These are phyloP conservation scores for Thalassia testudinum DNA, from an alignment of 116 monocot genomes.

Conservation along the genomic window DNA sequence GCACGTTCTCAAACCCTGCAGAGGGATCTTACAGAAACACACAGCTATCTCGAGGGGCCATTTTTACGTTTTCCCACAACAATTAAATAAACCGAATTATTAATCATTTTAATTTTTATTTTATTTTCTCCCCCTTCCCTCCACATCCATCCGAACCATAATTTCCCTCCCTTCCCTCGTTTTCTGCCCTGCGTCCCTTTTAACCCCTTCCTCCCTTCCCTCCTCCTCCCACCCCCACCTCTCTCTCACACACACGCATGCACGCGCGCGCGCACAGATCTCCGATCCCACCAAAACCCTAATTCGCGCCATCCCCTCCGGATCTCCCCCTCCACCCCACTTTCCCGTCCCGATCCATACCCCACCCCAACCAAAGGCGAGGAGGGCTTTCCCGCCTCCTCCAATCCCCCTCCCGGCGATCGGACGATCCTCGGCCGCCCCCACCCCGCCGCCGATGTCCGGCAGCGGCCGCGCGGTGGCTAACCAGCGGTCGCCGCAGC, in stretches of 20 bases:
- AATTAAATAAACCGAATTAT: too few species aligned
- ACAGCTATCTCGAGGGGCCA: too few species aligned
- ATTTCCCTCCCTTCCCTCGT: slow-evolving; percentile 32
- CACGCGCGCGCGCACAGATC: too few species aligned
- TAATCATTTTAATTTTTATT: background rate
- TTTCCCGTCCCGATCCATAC: background rate
- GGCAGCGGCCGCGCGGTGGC: slow-evolving; percentile 15
- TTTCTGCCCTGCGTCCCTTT: slow-evolving; percentile 21
- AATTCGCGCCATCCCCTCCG: slow-evolving; percentile 4
- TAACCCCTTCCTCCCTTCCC: slow-evolving; percentile 9
- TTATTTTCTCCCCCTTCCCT: slow-evolving; percentile 6
- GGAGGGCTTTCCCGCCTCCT: background rate
- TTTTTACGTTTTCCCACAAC: too few species aligned
- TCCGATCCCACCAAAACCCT: slow-evolving; percentile 13
- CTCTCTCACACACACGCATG: too few species aligned
- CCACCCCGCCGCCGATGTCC: slow-evolving; percentile 11
- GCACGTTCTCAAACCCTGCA: too few species aligned
- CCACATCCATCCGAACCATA: slow-evolving; percentile 22
- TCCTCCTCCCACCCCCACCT: slow-evolving; percentile 11
- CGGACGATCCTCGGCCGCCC: background rate
- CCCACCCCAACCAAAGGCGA: slow-evolving; percentile 3
- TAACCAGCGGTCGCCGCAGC: slow-evolving; percentile 5
- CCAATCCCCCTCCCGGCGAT: background rate
- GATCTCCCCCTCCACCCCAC: background rate
- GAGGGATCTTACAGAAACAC: too few species aligned